Evolutionary conservation across 2,329 filamentous ascomycete species (phyloP), one percentile per base, ranked within the genome.

Genomic region (Paraconiothyrium brasiliense): DNA sequence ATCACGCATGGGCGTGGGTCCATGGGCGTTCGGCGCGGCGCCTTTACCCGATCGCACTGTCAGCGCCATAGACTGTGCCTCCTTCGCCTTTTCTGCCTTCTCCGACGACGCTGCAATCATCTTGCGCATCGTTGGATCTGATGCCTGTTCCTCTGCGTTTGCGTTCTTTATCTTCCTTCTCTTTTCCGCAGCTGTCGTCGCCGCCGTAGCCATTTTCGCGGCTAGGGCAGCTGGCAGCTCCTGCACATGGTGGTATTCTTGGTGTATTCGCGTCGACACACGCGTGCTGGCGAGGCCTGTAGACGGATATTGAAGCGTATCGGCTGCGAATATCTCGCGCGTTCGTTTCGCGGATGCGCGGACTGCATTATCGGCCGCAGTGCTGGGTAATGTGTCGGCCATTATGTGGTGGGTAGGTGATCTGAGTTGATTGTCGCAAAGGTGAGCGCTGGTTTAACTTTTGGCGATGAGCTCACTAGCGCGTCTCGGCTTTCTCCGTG

Each of bases 221-320:
- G 92, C 92, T 22, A 97, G 85, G 1, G 87, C 87, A 24, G 90
- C 87, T 6, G 94, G 94, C 3, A 97, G 85, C 64, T 91, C 90
- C 75, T 89, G 87, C 24, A 95, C 90, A 72, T 89, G 84, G 69
- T 89, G 86, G 79, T 97, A 97, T 81, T 97, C 93, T 72, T 83
- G 84, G 57, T 85, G 84, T 74, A 92, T 88, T 51, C 90, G 87
- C 57, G 84, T 79, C 34, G 85, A 80, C 48, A 89, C 80, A 54
- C 82, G 80, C 49, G 82, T 76, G 64, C 78, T 78, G 60, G 84
- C 80, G 48, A 82, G 79, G 54, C 78, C 72, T 13, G 83, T 78
- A 41, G 74, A 72, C 4, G 81, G 78, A 68, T 81, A 78, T 43
- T 80, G 75, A 37, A 84, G 75, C 13, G 79, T 80, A 67, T 86